Evolutionary conservation across 148 eudicot genomes (phyloP), one percentile per base, ranked within the genome.

Genomic region (Chenopodium berlandieri): DNA sequence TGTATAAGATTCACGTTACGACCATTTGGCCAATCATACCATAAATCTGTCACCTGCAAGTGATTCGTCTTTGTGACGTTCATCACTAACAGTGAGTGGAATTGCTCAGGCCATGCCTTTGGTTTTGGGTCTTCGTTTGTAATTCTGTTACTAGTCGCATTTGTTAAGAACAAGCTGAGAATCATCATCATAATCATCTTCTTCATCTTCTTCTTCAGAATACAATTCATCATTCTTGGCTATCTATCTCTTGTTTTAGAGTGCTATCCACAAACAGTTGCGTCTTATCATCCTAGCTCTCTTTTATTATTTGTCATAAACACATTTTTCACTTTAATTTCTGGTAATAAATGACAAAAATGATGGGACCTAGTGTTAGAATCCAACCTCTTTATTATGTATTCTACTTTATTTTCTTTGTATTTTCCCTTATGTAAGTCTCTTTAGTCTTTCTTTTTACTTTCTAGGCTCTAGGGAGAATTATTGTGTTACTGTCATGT

Each of bases 21-120:
- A 65, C 92, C 91, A 48, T 91, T 93, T 52, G 90, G 86, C 88
- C 90, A 91, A 44, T 92, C 97, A 82, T 91, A 92, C 94, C 94
- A 92, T n/a, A 91, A 86, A 78, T 92, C 88, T 12, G 88, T 86
- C 2, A 89, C 66, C 74, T 87, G 82, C 25, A 88, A 82, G 22
- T 80, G 72, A 0, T 83, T 78, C 73, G 79, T 84, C 58, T 79
- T 76, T 11, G 83, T 85, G 84, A 75, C 69, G 80, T 93, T 91
- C 80, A 86, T 84, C 48, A 83, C 82, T 47, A 90, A 82, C 2
- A 88, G 65, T 19, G 97, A 88, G 87, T 93, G 94, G 88, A 91
- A 93, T 86, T 90, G 92, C 65, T 69, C 84, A 0, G 97, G 97
- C 97, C 97, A 93, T 34, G 88, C 79, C 27, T 71, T 73, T n/a